Base-by-base conservation (phyloP, 2,329 filamentous ascomycete species). In the Coniochaeta hoffmannii region DNA sequence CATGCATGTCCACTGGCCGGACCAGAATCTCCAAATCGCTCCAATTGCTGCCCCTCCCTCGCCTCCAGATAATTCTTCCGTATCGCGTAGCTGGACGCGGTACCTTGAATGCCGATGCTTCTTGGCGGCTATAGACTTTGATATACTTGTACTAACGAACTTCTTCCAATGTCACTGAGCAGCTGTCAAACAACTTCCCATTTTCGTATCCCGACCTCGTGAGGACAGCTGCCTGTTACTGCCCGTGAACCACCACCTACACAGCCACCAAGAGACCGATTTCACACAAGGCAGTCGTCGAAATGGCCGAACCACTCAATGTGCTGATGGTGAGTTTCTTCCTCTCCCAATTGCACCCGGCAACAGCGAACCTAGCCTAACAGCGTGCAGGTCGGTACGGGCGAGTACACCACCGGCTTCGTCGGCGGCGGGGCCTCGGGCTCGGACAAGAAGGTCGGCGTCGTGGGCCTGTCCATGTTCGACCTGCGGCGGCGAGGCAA, bases 351-450 rank as follows among this genome's bases (percentile, higher is more conserved):
- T n/a, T 6, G 12, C 19, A 7, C 26, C 26, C 26, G 61, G 54
- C 60, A 53, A 53, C 54, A 38, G 9, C 53, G 50, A 35, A 63
- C 64, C 56, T 55, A 35, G 63, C 64, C 56, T 55, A 22, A 54
- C 32, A 19, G 30, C 30, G 8, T 7, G 22, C 58, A 86, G 88
- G 83, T 96, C 57, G 92, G 92, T 61, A 96, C 92, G 11, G 93
- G 92, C 66, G 92, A 97, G 80, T 97, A 97, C 79, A 97, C 93
- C 65, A 97, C 93, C 44, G 92, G 92, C 56, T 97, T 94, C 64
- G 91, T 96, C 56, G 90, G 89, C 56, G 86, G 85, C 58, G 88
- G 87, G 57, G 87, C 86, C 53, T 96, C 90, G 4, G 86, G 82
- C 11, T 96, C 90, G 52, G 93, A 97, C 79, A 97, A 97, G 77